A percentile compares a stretch with the other conserved stretches of the same genome.
These are phyloP conservation scores for Persicaria tinctoria DNA, from an alignment of 148 eudicot species.

Conservation along the genomic window DNA sequence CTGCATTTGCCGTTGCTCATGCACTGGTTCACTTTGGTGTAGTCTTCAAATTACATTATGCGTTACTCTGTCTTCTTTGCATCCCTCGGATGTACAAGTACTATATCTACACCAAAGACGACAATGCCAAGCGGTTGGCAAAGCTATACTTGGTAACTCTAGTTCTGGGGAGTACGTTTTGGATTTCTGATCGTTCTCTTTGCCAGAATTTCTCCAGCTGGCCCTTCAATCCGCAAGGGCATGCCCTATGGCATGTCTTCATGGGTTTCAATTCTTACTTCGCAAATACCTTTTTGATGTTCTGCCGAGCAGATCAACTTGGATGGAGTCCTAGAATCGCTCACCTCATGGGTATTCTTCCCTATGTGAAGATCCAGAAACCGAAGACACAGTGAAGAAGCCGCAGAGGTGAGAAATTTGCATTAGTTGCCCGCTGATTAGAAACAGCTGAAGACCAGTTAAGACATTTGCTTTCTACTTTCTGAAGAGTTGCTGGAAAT, in stretches of 20 bases:
- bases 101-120: constrained; percentile 58
- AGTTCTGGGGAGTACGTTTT: constrained; percentile 49
- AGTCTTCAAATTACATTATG: constrained; percentile 64
- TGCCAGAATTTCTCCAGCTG: constrained; percentile 54
- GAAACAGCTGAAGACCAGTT: constrained; percentile 9
- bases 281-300: constrained; percentile 91
- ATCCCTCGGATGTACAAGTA: constrained; percentile 96
- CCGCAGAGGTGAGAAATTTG: not conserved
- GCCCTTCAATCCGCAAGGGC: constrained; percentile 85
- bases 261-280: constrained; percentile 85
- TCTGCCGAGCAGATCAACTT: constrained; percentile 83
- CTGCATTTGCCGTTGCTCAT: constrained; percentile 67
- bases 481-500: constrained; percentile 23
- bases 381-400: constrained; percentile 59
- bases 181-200: constrained; percentile 65
- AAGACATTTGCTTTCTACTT: not conserved
- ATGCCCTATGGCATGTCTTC: constrained; percentile 81
- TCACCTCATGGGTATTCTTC: constrained; percentile 52
- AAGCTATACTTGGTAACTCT: constrained; percentile 53
- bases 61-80: constrained; percentile 81
- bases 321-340: constrained; percentile 68
- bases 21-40: constrained; percentile 50
- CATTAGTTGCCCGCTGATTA: constrained; percentile 10
- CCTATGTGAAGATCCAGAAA: constrained; percentile 77
- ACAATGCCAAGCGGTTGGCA: constrained; percentile 62